These are phyloP conservation scores for Sphaerulina vaccinii DNA, from an alignment of 2,329 filamentous ascomycete species.

Conservation along the genomic window DNA sequence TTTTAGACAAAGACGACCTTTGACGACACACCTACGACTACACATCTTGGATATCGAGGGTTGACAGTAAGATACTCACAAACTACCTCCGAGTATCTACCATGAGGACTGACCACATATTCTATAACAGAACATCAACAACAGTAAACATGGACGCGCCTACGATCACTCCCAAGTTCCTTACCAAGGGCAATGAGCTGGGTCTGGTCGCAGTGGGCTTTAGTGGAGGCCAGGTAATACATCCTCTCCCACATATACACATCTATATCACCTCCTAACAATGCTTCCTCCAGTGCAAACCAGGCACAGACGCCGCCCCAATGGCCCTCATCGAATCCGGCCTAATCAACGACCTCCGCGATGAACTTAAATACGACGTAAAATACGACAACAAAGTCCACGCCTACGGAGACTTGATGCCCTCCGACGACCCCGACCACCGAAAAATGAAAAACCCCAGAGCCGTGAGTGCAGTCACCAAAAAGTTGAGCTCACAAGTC, in stretches of 20 bases:
- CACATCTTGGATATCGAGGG: too few relatives aligned
- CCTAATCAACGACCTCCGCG: slow-evolving; percentile 75
- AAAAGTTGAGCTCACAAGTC: slow-evolving; percentile 76
- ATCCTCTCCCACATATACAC: neutral
- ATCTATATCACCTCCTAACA: slow-evolving; percentile 8
- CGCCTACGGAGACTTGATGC: slow-evolving; percentile 73
- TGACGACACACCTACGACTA: too few relatives aligned
- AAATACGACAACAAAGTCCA: slow-evolving; percentile 81
- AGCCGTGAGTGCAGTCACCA: slow-evolving; percentile 80
- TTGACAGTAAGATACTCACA: too few relatives aligned
- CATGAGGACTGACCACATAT: neutral
- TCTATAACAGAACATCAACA: neutral
- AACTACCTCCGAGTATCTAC: too few relatives aligned
- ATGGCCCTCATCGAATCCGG: slow-evolving; percentile 85
- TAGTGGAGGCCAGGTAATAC: slow-evolving; percentile 83
- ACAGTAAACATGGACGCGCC: slow-evolving; percentile 47
- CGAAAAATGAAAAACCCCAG: slow-evolving; percentile 93
- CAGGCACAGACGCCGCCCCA: slow-evolving; percentile 87
- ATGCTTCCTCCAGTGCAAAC: slow-evolving; percentile 66
- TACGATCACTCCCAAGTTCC: slow-evolving; percentile 69
- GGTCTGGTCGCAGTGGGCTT: slow-evolving; percentile 95
- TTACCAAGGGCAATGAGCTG: slow-evolving; percentile 73
- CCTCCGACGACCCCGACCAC: slow-evolving; percentile 70
- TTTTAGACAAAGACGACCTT: too few relatives aligned
- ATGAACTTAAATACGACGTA: slow-evolving; percentile 86